These are phyloP conservation scores for Panaeolus papilionaceus DNA, from an alignment of 768 basidiomycete species.

Conservation along the genomic window DNA sequence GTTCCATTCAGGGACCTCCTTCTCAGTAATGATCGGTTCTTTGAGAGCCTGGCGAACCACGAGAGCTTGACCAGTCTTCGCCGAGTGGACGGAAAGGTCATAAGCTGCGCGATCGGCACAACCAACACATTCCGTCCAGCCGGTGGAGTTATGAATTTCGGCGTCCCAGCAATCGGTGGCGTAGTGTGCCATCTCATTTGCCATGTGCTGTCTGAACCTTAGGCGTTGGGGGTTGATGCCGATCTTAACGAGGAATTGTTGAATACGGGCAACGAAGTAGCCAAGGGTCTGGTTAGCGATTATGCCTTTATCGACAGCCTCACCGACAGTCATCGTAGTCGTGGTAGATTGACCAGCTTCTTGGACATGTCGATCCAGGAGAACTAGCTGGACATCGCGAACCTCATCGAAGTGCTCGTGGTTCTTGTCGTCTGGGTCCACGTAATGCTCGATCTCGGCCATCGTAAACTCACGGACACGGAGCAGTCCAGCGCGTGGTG, in stretches of 20 bases:
- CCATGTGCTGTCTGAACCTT: constrained; percentile 98
- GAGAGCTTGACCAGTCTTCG: constrained; percentile 82
- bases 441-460: constrained; percentile 99
- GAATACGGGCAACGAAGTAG: constrained; percentile 94
- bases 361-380: constrained; percentile 89
- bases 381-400: constrained; percentile 71
- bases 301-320: constrained; percentile 84
- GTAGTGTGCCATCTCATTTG: constrained; percentile 99
- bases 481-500: constrained; percentile 93
- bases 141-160: constrained; percentile 89
- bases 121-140: constrained; percentile 99
- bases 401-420: constrained; percentile 88
- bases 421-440: constrained; percentile 91
- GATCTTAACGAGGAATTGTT: constrained; percentile 88
- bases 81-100: constrained; percentile 89
- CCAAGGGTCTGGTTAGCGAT: constrained; percentile 98
- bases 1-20: constrained; percentile 79
- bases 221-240: constrained; percentile 85
- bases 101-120: constrained; percentile 99
- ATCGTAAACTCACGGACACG: constrained; percentile 99
- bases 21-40: constrained; percentile 84
- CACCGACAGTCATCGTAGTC: constrained; percentile 77
- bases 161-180: constrained; percentile 99
- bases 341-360: constrained; percentile 70
- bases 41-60: constrained; percentile 87